Evolutionary conservation across 495 filamentous ascomycete species (phyloP).

Genomic region (Penicillium arizonense): DNA sequence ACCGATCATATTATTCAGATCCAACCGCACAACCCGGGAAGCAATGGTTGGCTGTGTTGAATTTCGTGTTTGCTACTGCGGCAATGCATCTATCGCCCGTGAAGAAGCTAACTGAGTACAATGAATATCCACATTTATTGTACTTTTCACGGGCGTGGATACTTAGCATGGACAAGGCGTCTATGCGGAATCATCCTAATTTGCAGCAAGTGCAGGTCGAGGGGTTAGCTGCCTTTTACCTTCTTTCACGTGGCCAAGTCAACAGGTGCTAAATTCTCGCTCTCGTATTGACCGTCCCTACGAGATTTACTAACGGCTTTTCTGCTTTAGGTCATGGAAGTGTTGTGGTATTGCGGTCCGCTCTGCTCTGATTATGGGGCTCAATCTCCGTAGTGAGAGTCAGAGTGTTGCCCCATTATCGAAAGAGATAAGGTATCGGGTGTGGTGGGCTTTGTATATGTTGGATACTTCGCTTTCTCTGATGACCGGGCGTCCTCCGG

Average conservation of each 20-base stretch:
- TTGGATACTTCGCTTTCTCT: constrained; percentile 53
- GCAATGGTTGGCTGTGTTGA: constrained; percentile 57
- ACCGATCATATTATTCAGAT: constrained; percentile 27
- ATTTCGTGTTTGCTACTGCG: constrained; percentile 61
- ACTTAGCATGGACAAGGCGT: constrained; percentile 37
- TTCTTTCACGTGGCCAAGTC: neutral
- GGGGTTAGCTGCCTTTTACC: neutral
- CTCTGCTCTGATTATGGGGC: constrained; percentile 50
- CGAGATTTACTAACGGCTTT: neutral
- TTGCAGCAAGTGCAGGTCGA: too few relatives aligned
- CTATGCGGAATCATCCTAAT: too few relatives aligned
- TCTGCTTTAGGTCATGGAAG: constrained; percentile 51
- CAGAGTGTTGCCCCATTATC: constrained; percentile 37
- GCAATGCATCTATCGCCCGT: constrained; percentile 42
- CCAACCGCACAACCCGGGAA: constrained; percentile 27
- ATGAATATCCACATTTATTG: constrained; percentile 44
- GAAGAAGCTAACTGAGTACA: constrained; percentile 27
- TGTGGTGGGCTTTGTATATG: constrained; percentile 49
- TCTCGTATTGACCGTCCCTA: constrained; percentile 4
- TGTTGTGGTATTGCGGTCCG: constrained; percentile 54
- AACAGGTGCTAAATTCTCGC: neutral
- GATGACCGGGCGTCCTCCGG: constrained; percentile 56
- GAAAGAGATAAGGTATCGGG: constrained; percentile 33
- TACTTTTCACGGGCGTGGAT: constrained; percentile 57
- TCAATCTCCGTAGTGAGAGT: constrained; percentile 56